A percentile compares a stretch with the other conserved stretches of the same genome.
phyloP scores from a whole-genome alignment of 164 flowering plant species.

The Dillenia suffruticosa region DNA sequence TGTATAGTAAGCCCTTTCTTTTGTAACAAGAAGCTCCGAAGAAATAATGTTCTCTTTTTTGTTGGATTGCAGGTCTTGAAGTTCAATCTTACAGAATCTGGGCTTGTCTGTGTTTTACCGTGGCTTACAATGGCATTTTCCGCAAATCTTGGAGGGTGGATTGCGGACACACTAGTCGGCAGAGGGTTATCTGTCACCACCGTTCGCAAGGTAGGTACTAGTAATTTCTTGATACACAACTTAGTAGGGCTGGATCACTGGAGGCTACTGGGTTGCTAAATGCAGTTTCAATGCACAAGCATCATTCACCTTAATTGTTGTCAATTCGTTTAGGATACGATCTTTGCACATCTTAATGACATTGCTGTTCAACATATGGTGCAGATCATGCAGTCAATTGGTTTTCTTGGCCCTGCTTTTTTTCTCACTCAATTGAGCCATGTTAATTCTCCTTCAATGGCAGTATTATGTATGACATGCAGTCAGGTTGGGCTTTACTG shows the following conservation, averaged over 20 bases:
- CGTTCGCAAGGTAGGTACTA: conserved; percentile 88
- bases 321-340: no score
- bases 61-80: conserved; percentile 87
- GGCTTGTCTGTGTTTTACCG: conserved; percentile 76
- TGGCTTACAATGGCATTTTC: conserved; percentile 98
- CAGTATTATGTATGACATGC: conserved; percentile 95
- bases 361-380: not conserved
- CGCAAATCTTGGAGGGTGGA: conserved; percentile 96
- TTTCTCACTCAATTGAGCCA: conserved; percentile 93
- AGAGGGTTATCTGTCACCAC: conserved; percentile 70
- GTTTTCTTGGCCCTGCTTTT: conserved; percentile 98
- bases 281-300: no score
- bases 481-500: conserved; percentile 75
- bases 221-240: not conserved
- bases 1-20: not conserved
- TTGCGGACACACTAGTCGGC: conserved; percentile 91
- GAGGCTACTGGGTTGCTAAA: no score
- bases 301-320: no score
- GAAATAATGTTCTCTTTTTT: not conserved
- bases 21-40: not conserved
- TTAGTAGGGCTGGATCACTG: no score
- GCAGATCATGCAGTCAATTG: conserved; percentile 95
- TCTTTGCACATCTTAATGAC: no score
- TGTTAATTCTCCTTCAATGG: conserved; percentile 90
- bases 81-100: conserved; percentile 90